Percentiles rank a stretch among this genome's conserved stretches.
These are phyloP conservation scores for Globisporangium carolinianum DNA, from an alignment of 352 stramenopile species.

Conservation along the genomic window DNA sequence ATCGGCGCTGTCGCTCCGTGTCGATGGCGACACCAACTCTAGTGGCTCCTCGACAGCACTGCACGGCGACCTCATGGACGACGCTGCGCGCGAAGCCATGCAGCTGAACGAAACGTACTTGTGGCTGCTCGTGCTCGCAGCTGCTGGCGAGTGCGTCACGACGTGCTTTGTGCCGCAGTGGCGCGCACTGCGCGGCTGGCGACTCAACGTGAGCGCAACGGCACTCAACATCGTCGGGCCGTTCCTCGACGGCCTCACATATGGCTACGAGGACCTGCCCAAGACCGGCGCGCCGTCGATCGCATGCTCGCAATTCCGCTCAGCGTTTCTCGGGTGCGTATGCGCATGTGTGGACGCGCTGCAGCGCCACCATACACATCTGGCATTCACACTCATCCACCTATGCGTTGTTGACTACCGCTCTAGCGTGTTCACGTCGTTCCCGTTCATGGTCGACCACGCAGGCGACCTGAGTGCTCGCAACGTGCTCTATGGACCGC, in stretches of 20 bases:
- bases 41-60: not conserved
- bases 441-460: constrained; percentile 84
- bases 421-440: constrained; percentile 79
- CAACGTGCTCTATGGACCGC: constrained; percentile 28
- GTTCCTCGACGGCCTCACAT: constrained; percentile 69
- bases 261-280: constrained; percentile 41
- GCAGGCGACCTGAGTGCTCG: constrained; percentile 56
- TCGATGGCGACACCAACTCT: not conserved
- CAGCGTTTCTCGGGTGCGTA: constrained; percentile 65
- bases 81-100: constrained; percentile 20
- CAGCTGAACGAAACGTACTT: constrained; percentile 49
- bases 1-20: not conserved
- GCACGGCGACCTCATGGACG: constrained; percentile 7
- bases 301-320: constrained; percentile 60
- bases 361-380: no score
- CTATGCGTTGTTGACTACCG: no score
- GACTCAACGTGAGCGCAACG: constrained; percentile 60
- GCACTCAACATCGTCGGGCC: constrained; percentile 66
- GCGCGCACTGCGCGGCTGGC: constrained; percentile 23
- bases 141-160: constrained; percentile 68
- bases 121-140: constrained; percentile 63
- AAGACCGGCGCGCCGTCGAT: constrained; percentile 24
- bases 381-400: no score
- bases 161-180: constrained; percentile 69
- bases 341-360: not conserved